These are phyloP conservation scores for Geotrichum ghanense DNA, from an alignment of 805 yeast species.

Conservation along the genomic window DNA sequence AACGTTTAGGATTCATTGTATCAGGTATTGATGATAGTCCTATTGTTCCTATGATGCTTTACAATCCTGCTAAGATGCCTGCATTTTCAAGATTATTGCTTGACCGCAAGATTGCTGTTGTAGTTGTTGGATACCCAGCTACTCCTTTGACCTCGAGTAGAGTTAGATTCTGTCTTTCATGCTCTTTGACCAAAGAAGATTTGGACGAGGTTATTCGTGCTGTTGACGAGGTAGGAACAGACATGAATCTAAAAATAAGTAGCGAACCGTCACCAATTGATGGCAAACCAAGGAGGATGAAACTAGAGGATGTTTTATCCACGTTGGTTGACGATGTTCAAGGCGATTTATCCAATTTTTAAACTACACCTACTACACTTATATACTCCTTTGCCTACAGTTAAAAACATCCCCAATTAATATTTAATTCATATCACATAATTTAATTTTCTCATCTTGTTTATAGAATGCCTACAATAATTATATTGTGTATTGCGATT, in stretches of 20 bases:
- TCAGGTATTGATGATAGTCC: slow-evolving; percentile 96
- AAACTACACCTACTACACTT: no score
- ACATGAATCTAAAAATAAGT: slow-evolving; percentile 46
- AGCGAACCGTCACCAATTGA: slow-evolving; percentile 11
- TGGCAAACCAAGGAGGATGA: slow-evolving; percentile 37
- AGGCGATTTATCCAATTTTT: slow-evolving; percentile 9
- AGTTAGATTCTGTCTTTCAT: slow-evolving; percentile 83
- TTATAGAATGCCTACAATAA: no score
- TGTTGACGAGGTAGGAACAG: slow-evolving; percentile 70
- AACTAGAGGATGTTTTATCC: slow-evolving; percentile 62
- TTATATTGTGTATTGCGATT: no score
- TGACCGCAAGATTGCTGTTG: slow-evolving; percentile 78
- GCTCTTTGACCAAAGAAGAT: slow-evolving; percentile 90
- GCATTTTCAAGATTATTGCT: slow-evolving; percentile 77
- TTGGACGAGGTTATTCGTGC: slow-evolving; percentile 67
- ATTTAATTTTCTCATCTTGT: no score
- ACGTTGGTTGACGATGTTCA: slow-evolving; percentile 51
- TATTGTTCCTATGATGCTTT: slow-evolving; percentile 78
- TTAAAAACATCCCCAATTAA: no score
- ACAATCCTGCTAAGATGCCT: slow-evolving; percentile 91
- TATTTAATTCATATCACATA: no score
- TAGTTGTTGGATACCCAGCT: slow-evolving; percentile 96
- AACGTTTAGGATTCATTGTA: slow-evolving; percentile 86
- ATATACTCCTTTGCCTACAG: no score
- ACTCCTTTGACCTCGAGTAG: slow-evolving; percentile 85